These are phyloP conservation scores for Calophaca sinica DNA, from an alignment of 306 rosid genomes.

Conservation along the genomic window DNA sequence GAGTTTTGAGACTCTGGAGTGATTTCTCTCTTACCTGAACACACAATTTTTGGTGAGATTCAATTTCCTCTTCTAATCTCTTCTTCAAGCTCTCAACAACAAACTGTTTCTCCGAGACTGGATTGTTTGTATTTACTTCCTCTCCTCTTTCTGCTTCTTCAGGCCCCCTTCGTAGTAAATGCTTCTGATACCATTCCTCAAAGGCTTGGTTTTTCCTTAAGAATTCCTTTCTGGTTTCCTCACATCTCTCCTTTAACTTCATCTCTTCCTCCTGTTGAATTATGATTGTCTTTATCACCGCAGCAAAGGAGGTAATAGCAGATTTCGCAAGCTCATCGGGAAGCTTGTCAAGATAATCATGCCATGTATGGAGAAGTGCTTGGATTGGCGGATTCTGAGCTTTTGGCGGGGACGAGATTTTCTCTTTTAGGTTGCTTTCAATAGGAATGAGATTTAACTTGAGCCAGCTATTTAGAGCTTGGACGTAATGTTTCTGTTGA, in stretches of 20 bases:
- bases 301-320: conserved; percentile 76
- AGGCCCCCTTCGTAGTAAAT: conserved; percentile 55
- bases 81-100: conserved; percentile 80
- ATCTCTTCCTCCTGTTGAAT: conserved; percentile 85
- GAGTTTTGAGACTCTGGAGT: conserved; percentile 71
- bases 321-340: conserved; percentile 85
- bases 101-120: conserved; percentile 62
- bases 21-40: conserved; percentile 84
- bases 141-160: conserved; percentile 70
- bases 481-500: conserved; percentile 81
- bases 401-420: conserved; percentile 74
- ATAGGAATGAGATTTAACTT: conserved; percentile 83
- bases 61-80: conserved; percentile 75
- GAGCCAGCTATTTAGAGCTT: conserved; percentile 73
- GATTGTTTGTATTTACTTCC: conserved; percentile 65
- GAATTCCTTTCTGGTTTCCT: conserved; percentile 72
- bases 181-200: conserved; percentile 81
- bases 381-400: conserved; percentile 76
- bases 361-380: conserved; percentile 71
- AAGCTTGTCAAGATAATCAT: conserved; percentile 81
- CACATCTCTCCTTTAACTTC: conserved; percentile 78
- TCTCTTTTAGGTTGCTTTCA: conserved; percentile 86
- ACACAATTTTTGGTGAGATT: conserved; percentile 67
- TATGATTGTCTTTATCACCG: conserved; percentile 72
- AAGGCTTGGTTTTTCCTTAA: conserved; percentile 67